Base-by-base conservation (phyloP, 345 rosid species). In the Pelargonium nanum region DNA sequence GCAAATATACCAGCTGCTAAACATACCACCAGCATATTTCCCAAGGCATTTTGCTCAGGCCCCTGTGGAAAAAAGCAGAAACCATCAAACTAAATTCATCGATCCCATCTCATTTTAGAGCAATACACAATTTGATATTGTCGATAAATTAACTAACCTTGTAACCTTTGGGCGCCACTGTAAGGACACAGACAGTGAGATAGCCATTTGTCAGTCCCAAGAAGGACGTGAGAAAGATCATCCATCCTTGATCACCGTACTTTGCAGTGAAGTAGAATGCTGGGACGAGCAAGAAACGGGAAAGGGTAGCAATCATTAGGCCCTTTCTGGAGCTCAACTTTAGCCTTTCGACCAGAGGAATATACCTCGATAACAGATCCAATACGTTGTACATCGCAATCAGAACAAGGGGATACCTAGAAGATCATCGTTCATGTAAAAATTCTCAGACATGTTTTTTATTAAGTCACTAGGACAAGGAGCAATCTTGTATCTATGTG, bases 21-120 rank as follows among this genome's bases (percentile, higher is more conserved):
- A 67, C 75, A 85, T 8, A 85, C 28, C 59, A 93, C 94, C 25
- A 87, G 87, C 67, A 89, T 58, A 64, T 93, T 93, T 17, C 99
- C 97, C 65, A 93, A 52, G 0, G 97, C 99, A 68, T 93, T 93
- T 63, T 86, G 88, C 77, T 89, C 96, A 10, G 97, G 97, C 9
- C 94, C 97, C 97, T 85, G n/a, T n/a, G n/a, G n/a, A n/a, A n/a
- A n/a, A n/a, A n/a, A n/a, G 54, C 71, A 76, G 60, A 72, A 67
- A 24, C 54, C 58, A 7, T 54, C 9, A 58, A 21, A 2, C 20
- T 1, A 53, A 9, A 53, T n/a, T n/a, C n/a, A 62, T 25, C 17
- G 19, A 34, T 26, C 10, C 58, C 15, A 19, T 20, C 19, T 52
- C n/a, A 50, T 21, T 16, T 4, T 4, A 5, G 53, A 16, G 53